Evolutionary conservation across 352 stramenopile genomes (phyloP), one percentile per base, ranked within the genome.

Genomic region (Pythium guiyangense): DNA sequence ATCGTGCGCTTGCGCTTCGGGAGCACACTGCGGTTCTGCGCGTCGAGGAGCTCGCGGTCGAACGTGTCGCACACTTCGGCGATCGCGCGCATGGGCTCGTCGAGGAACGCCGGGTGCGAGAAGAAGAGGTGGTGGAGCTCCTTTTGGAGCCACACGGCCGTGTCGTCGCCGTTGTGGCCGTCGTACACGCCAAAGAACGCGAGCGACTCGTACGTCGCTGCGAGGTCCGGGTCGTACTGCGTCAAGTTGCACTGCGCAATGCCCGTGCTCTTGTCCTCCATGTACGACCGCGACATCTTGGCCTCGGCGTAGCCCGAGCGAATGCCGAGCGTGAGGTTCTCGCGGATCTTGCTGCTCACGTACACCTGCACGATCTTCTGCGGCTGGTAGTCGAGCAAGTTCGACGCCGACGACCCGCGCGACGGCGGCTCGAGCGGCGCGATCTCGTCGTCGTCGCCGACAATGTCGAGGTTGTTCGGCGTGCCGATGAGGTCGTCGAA

Each of bases 111-210:
- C 0, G 74, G 75, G 51, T 89, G 74, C 52, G 64, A 45, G 49
- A 93, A 78, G 44, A 94, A 77, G 6, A 78, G 73, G 40, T 90
- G 80, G 31, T 96, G 88, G 40, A 97, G 62, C 47, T 90, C 72
- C 6, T 84, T 73, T 49, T 93, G 83, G 52, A 97, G 50, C 25
- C 84, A 78, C 50, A 84, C 67, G 46, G 85, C 76, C n/a, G 84
- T 93, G 25, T 85, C 77, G 4, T 84, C 74, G 45, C 89, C 89
- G 54, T 92, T 93, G 66, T 96, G 88, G 34, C 89, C 89, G 45
- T 97, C 89, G 52, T 92, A 97, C 0, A 97, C 83, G 0, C 63
- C 87, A 64, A 93, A 96, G 53, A 80, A 96, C 17, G 69, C 86
- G 17, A 92, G 35, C 15, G 80, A 88, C 20, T 60, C 66, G 52